These are phyloP conservation scores for Plasmodium gaboni DNA, from an alignment of 169 alveolate species.

Conservation along the genomic window DNA sequence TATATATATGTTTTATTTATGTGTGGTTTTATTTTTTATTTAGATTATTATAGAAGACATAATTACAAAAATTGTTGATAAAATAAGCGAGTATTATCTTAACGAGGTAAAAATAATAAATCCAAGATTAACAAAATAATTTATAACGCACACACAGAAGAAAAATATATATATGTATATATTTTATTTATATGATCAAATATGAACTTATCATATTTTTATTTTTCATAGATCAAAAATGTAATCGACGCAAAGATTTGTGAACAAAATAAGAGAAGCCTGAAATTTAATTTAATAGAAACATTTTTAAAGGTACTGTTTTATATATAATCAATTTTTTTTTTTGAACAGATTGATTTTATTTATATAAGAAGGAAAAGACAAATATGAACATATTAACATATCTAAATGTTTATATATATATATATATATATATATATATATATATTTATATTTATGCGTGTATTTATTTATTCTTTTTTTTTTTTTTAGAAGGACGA, in stretches of 20 bases:
- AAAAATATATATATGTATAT: no score
- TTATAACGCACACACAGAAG: no score
- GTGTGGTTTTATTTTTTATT: neutral
- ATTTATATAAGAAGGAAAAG: neutral
- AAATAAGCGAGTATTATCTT: constrained; percentile 56
- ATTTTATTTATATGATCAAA: no score
- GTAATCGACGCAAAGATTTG: constrained; percentile 41
- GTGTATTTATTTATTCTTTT: neutral
- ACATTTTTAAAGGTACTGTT: constrained; percentile 8
- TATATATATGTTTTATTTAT: neutral
- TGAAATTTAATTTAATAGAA: constrained; percentile 40
- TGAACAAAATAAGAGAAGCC: constrained; percentile 42
- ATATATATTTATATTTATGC: neutral
- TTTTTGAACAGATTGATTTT: no score
- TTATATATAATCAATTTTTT: no score
- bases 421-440: neutral
- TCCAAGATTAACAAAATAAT: no score
- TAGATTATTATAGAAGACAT: constrained; percentile 53
- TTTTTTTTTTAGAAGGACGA: constrained; percentile 29
- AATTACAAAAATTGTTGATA: constrained; percentile 43
- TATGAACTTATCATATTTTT: neutral
- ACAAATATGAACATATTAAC: neutral
- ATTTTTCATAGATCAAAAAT: constrained; percentile 38
- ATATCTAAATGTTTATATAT: neutral
- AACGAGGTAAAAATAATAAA: constrained; percentile 27